Percentiles rank a stretch among this genome's conserved stretches.
Evolutionary conservation across 352 stramenopile species (phyloP).

Genomic region (Aphanomyces invadans): DNA sequence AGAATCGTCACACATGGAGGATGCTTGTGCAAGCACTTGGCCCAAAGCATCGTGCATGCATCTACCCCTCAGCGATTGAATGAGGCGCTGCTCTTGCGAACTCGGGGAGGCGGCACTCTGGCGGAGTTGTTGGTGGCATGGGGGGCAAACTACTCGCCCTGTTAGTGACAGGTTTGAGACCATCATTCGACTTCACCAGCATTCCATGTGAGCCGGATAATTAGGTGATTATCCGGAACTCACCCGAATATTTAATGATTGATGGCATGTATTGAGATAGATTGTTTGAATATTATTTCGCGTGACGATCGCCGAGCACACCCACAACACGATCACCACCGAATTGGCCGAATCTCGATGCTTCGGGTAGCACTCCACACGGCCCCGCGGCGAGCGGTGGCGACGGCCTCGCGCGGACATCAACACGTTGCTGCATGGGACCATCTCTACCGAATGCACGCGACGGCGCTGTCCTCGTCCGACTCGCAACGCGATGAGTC

Average conservation of each 20-base stretch:
- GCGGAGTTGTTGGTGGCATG: no score
- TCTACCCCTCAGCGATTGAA: no score
- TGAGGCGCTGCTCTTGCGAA: no score
- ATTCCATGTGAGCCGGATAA: no score
- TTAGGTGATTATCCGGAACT: no score
- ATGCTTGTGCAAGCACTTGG: no score
- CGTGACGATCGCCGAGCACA: neutral
- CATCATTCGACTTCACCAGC: no score
- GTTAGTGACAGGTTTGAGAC: no score
- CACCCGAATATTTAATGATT: neutral
- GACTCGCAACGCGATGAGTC: neutral
- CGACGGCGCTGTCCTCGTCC: neutral
- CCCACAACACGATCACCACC: neutral
- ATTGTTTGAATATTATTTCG: neutral
- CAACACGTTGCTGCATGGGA: neutral
- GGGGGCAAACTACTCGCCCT: no score
- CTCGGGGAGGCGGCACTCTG: no score
- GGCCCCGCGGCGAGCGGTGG: neutral
- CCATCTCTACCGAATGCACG: constrained; percentile 4
- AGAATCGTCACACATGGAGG: no score
- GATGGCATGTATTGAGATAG: neutral
- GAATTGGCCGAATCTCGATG: neutral
- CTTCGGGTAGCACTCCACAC: neutral
- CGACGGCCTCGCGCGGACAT: neutral
- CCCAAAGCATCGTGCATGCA: no score